These are phyloP conservation scores for Prinsepia uniflora DNA, from an alignment of 306 rosid genomes.

Conservation along the genomic window DNA sequence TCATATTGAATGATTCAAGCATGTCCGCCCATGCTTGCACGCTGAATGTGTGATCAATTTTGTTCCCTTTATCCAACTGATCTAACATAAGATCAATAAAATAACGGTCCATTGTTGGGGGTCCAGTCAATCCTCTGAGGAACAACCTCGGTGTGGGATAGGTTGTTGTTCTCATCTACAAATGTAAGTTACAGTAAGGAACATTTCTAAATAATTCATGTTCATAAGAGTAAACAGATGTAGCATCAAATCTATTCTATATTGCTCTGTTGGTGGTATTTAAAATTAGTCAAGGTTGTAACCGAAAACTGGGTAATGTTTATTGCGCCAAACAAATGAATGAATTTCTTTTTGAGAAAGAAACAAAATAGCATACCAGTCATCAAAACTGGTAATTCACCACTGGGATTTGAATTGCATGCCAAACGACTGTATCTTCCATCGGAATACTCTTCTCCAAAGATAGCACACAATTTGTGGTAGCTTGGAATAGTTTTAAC, in stretches of 20 bases:
- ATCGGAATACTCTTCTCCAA: constrained; percentile 51
- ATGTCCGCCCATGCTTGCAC: constrained; percentile 61
- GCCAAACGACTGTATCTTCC: constrained; percentile 58
- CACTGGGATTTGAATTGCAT: constrained; percentile 32
- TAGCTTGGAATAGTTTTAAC: constrained; percentile 73
- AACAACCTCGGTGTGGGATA: constrained; percentile 18
- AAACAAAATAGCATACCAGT: constrained; percentile 32
- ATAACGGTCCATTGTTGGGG: constrained; percentile 41
- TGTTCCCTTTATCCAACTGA: constrained; percentile 46
- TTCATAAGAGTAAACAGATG: not conserved
- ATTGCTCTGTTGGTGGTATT: not conserved
- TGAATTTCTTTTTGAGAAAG: not conserved
- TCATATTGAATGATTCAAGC: constrained; percentile 36
- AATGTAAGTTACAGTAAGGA: not conserved
- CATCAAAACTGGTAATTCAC: constrained; percentile 36
- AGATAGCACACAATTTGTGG: constrained; percentile 52
- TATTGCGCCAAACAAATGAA: not conserved
- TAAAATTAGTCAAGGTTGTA: too few relatives aligned
- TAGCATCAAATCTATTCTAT: not conserved
- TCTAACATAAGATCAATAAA: constrained; percentile 58
- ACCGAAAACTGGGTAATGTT: too few relatives aligned
- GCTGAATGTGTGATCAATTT: constrained; percentile 35
- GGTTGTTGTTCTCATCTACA: constrained; percentile 33
- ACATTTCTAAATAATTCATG: too few relatives aligned
- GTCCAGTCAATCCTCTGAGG: constrained; percentile 50